Evolutionary conservation across 352 stramenopile genomes (phyloP).

Genomic region (Phytopythium delawarense): DNA sequence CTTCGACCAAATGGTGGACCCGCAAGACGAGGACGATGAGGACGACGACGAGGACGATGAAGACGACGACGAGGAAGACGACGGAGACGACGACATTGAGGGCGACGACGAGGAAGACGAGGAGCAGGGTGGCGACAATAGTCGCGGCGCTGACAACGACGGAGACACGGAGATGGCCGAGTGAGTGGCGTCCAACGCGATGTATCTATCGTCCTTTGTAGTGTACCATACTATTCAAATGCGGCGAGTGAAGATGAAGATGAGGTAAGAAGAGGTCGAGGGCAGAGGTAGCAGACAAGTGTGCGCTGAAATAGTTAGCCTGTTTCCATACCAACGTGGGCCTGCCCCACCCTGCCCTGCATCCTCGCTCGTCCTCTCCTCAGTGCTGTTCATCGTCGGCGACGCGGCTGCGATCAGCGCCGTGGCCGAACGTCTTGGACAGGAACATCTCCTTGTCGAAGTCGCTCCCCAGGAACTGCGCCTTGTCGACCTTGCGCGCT

Average conservation of each 20-base stretch:
- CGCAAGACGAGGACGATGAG: conserved; percentile 53
- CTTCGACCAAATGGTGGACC: conserved; percentile 57
- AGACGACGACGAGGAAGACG: conserved; percentile 25
- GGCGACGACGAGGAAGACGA: conserved; percentile 11
- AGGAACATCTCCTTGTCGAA: conserved; percentile 86
- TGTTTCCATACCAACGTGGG: background rate
- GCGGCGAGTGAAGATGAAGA: background rate
- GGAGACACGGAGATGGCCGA: conserved; percentile 42
- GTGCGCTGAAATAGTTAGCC: conserved; percentile 1
- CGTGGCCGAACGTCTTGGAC: conserved; percentile 74
- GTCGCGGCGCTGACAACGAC: conserved; percentile 16
- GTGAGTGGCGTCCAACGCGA: conserved; percentile 8
- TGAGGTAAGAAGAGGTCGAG: background rate
- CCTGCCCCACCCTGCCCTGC: background rate
- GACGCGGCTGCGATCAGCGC: conserved; percentile 53
- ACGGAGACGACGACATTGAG: conserved; percentile 17
- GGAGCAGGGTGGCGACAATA: conserved; percentile 20
- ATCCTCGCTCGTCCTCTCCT: background rate
- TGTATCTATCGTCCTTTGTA: conserved; percentile 5
- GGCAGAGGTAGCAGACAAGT: background rate
- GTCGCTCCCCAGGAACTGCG: conserved; percentile 74
- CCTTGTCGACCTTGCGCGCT: conserved; percentile 84
- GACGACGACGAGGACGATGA: conserved; percentile 39
- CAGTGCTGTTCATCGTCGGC: conserved; percentile 52
- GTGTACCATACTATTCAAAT: conserved; percentile 6